Percentiles rank a stretch among this genome's conserved stretches.
Conservation (phyloP, 2,329 filamentous ascomycete genomes). For the Fusarium devonianum region DNA sequence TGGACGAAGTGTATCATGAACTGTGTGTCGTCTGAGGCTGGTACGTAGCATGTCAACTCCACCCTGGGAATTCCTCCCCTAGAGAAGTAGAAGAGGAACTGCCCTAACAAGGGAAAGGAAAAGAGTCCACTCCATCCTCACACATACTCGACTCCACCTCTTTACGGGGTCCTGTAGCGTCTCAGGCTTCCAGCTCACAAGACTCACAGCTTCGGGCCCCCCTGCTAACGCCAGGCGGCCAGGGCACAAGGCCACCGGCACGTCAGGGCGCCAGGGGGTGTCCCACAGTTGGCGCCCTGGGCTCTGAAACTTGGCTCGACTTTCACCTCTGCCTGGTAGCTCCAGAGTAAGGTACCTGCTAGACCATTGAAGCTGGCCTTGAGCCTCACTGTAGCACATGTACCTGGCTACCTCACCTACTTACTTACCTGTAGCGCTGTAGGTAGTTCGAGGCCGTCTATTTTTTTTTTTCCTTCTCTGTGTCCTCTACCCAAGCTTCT, state of each 20-base stretch:
- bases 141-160: constrained; percentile 6
- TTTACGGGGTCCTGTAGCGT: too few species aligned
- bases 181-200: too few species aligned
- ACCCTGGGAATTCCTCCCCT: neutral
- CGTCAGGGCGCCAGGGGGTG: constrained; percentile 29
- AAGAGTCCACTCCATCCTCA: constrained; percentile 6
- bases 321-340: constrained; percentile 27
- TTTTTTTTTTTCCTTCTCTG: constrained; percentile 1
- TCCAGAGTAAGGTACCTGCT: constrained; percentile 1
- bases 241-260: constrained; percentile 9
- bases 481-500: too few species aligned
- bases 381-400: constrained; percentile 5
- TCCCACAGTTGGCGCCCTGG: constrained; percentile 32
- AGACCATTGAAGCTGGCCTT: neutral
- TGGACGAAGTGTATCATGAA: constrained; percentile 15
- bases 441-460: neutral
- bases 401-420: constrained; percentile 11
- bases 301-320: constrained; percentile 36
- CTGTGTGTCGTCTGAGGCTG: constrained; percentile 20
- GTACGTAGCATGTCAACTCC: neutral
- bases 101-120: neutral
- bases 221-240: constrained; percentile 21
- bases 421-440: too few species aligned
- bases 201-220: constrained; percentile 10
- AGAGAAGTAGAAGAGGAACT: neutral